Evolutionary conservation across 257 asterid genomes (phyloP).

Genomic region (Galeopsis tetrahit): DNA sequence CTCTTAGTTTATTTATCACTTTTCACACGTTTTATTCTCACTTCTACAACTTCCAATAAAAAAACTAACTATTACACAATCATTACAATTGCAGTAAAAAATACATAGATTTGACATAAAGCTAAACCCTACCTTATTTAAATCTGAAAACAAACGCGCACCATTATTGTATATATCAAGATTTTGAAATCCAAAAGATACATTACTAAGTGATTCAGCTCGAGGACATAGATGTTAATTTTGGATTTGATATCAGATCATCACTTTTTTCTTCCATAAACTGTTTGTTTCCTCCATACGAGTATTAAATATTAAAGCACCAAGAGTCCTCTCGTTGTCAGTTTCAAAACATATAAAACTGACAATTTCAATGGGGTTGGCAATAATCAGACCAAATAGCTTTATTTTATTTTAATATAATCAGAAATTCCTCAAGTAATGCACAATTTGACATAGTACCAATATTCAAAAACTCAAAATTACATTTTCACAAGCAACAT

Average conservation of each 20-base stretch:
- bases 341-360: not conserved
- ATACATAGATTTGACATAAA: no score
- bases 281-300: constrained; percentile 9
- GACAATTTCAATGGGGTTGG: not conserved
- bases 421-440: not conserved
- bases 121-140: not conserved
- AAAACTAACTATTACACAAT: no score
- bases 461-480: not conserved
- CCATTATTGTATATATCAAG: no score
- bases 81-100: no score
- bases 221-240: not conserved
- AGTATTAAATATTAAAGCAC: constrained; percentile 5
- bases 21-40: no score
- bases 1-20: no score
- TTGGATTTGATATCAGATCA: not conserved
- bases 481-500: not conserved
- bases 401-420: no score
- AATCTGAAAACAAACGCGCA: not conserved
- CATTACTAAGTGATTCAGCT: not conserved
- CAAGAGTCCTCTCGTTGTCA: constrained; percentile 13
- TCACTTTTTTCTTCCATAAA: not conserved
- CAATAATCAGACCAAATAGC: not conserved
- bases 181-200: not conserved
- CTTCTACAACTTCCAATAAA: no score
- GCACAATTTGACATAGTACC: not conserved